phyloP scores from a whole-genome alignment of 306 rosid species.

The Prunus mira region DNA sequence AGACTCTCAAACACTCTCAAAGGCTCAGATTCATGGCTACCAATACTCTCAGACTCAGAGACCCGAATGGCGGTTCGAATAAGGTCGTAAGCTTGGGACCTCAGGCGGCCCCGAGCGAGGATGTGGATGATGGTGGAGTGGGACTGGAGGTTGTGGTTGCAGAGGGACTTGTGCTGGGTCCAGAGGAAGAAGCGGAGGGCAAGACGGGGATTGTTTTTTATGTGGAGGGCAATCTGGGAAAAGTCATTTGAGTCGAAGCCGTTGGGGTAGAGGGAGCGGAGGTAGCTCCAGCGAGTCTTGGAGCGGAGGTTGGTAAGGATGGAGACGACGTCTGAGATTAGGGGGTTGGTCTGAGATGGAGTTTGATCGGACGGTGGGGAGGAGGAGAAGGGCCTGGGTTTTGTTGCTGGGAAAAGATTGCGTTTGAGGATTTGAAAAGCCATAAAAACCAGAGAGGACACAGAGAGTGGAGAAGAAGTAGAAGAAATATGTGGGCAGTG shows the following conservation, averaged over 20 bases:
- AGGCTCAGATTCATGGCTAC: constrained; percentile 8
- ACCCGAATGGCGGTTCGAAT: constrained; percentile 45
- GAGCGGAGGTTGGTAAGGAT: constrained; percentile 69
- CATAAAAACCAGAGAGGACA: constrained; percentile 11
- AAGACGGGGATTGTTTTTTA: constrained; percentile 71
- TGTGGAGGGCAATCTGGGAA: constrained; percentile 52
- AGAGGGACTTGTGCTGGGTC: constrained; percentile 52
- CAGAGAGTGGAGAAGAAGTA: neutral
- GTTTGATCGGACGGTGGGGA: constrained; percentile 14
- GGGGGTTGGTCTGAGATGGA: neutral
- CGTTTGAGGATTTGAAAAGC: constrained; percentile 31
- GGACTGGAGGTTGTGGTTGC: constrained; percentile 58
- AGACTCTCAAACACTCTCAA: constrained; percentile 58
- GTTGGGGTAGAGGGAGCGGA: constrained; percentile 46
- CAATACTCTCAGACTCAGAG: neutral
- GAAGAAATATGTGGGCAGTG: neutral
- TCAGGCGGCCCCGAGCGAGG: constrained; percentile 68
- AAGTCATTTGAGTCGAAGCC: constrained; percentile 52
- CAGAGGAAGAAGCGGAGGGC: constrained; percentile 64
- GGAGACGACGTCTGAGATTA: constrained; percentile 39
- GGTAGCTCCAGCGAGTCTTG: constrained; percentile 68
- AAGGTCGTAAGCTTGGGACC: constrained; percentile 45
- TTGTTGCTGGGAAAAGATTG: constrained; percentile 14
- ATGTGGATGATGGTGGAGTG: constrained; percentile 64
- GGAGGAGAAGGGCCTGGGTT: constrained; percentile 20